phyloP scores from a whole-genome alignment of 495 filamentous ascomycete genomes.

The Lepraria neglecta region DNA sequence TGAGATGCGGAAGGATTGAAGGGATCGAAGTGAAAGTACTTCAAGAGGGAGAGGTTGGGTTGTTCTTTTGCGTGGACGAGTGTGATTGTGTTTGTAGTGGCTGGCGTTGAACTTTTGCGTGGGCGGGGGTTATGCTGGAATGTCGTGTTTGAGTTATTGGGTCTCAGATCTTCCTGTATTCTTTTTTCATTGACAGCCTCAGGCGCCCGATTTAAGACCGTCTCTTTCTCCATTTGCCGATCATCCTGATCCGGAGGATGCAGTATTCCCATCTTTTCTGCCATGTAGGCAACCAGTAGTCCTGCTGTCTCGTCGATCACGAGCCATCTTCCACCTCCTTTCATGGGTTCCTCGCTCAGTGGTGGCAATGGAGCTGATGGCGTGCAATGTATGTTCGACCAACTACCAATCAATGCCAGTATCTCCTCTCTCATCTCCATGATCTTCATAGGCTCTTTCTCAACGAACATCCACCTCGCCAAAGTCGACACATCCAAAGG shows the following conservation, averaged over 20 bases:
- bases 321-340: conserved; percentile 67
- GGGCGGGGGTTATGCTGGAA: background rate
- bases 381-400: conserved; percentile 56
- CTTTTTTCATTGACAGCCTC: conserved; percentile 16
- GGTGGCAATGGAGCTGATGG: background rate
- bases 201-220: conserved; percentile 7
- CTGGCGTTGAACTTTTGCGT: conserved; percentile 28
- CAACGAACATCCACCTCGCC: conserved; percentile 63
- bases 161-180: background rate
- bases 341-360: conserved; percentile 14
- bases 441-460: conserved; percentile 70
- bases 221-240: conserved; percentile 29
- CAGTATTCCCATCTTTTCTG: conserved; percentile 85
- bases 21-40: conserved; percentile 77
- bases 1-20: conserved; percentile 62
- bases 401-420: conserved; percentile 62
- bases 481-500: conserved; percentile 74
- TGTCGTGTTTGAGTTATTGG: conserved; percentile 1
- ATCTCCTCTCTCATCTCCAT: conserved; percentile 86
- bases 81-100: conserved; percentile 74
- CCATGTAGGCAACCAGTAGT: conserved; percentile 76
- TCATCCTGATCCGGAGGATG: conserved; percentile 42
- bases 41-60: conserved; percentile 77
- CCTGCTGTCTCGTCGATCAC: conserved; percentile 89
- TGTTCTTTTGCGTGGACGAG: conserved; percentile 82